phyloP scores from a whole-genome alignment of 306 rosid genomes.

The Cyamopsis tetragonoloba region DNA sequence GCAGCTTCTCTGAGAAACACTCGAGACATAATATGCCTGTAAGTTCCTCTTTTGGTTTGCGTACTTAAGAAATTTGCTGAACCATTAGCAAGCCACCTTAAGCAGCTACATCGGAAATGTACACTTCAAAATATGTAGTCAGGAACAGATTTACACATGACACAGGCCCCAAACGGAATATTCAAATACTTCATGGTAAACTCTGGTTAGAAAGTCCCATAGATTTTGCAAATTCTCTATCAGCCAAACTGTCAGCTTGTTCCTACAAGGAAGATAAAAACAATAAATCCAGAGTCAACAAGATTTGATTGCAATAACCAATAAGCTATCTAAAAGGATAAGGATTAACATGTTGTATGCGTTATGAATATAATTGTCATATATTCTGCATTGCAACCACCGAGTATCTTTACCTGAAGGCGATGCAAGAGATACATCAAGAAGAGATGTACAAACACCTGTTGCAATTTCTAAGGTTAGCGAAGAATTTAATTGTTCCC shows the following conservation, averaged over 20 bases:
- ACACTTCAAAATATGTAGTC: conserved; percentile 24
- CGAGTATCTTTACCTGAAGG: conserved; percentile 65
- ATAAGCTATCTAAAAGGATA: background rate
- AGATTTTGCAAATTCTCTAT: conserved; percentile 79
- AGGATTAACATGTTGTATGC: conserved; percentile 7
- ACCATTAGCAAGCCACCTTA: conserved; percentile 22
- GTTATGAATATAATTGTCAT: background rate
- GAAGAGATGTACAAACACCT: conserved; percentile 97
- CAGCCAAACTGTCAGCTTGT: conserved; percentile 70
- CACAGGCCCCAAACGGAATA: conserved; percentile 14
- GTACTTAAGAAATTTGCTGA: conserved; percentile 16
- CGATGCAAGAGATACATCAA: conserved; percentile 94
- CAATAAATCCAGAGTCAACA: conserved; percentile 4
- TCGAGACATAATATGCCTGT: conserved; percentile 1
- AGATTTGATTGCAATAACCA: background rate
- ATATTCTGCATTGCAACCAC: background rate
- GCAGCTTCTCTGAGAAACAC: conserved; percentile 26
- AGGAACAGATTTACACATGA: conserved; percentile 17
- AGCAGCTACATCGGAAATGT: conserved; percentile 24
- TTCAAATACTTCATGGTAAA: conserved; percentile 48
- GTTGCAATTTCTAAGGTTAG: conserved; percentile 42
- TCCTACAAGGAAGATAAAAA: conserved; percentile 44
- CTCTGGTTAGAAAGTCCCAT: conserved; percentile 77
- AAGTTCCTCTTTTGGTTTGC: conserved; percentile 16
- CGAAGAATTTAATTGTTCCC: conserved; percentile 10